Conservation (phyloP, 2,329 filamentous ascomycete species). For the Myriangium duriaei region DNA sequence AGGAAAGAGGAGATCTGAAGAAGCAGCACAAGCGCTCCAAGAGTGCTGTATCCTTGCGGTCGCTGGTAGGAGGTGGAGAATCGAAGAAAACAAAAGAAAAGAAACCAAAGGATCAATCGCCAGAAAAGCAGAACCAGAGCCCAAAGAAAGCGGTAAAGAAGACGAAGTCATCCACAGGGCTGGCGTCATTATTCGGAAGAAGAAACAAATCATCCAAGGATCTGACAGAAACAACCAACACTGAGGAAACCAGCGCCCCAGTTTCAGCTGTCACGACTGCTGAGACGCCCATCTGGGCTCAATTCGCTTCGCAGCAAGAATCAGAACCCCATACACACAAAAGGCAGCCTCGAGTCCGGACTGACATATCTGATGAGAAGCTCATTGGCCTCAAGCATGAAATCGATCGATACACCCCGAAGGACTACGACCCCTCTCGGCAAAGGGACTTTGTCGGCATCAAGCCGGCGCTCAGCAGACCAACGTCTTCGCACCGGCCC, state of each 20-base stretch:
- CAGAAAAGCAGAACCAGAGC: constrained; percentile 26
- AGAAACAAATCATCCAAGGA: constrained; percentile 56
- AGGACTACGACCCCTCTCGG: constrained; percentile 47
- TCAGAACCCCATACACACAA: constrained; percentile 12
- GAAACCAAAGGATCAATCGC: constrained; percentile 16
- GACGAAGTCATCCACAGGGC: constrained; percentile 69
- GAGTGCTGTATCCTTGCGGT: constrained; percentile 41
- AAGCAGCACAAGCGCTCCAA: constrained; percentile 39
- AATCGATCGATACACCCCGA: constrained; percentile 46
- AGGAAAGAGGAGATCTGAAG: constrained; percentile 7
- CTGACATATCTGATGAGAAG: constrained; percentile 34
- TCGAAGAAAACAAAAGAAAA: constrained; percentile 10
- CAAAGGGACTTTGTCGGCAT: constrained; percentile 49
- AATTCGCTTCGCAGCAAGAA: constrained; percentile 43
- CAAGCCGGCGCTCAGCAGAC: constrained; percentile 28
- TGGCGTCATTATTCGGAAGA: constrained; percentile 63
- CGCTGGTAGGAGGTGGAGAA: constrained; percentile 37
- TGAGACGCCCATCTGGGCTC: constrained; percentile 66
- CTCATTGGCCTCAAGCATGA: constrained; percentile 6
- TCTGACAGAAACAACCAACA: constrained; percentile 42
- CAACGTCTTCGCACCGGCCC: constrained; percentile 15
- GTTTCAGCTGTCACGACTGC: constrained; percentile 32
- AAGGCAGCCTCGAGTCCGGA: constrained; percentile 5
- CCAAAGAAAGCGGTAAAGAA: constrained; percentile 40
- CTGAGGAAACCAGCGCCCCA: constrained; percentile 75